phyloP scores from a whole-genome alignment of 805 yeast species.

The Metschnikowia noctiluminum region DNA sequence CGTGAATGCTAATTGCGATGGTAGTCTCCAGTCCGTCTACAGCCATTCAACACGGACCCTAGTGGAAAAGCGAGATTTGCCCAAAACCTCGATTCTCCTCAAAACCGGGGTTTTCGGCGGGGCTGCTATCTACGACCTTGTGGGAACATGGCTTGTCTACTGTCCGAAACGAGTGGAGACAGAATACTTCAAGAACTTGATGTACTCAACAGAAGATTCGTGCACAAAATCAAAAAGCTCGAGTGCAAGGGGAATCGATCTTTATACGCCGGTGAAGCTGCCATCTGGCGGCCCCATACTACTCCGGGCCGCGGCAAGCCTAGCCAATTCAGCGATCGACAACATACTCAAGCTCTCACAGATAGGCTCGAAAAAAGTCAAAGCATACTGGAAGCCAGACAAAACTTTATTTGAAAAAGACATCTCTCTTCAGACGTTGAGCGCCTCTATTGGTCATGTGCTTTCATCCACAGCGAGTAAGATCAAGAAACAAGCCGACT shows the following conservation, averaged over 20 bases:
- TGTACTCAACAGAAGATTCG: slow-evolving; percentile 17
- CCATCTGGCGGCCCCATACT: slow-evolving; percentile 43
- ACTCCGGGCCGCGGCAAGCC: slow-evolving; percentile 44
- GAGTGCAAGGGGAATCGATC: slow-evolving; percentile 1
- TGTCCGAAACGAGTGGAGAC: slow-evolving; percentile 39
- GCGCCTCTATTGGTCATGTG: slow-evolving; percentile 31
- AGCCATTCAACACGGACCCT: slow-evolving; percentile 11
- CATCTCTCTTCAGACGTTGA: slow-evolving; percentile 27
- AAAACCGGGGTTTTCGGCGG: slow-evolving; percentile 33
- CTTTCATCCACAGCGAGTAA: slow-evolving; percentile 34
- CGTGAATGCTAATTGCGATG: slow-evolving; percentile 9
- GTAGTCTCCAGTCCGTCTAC: slow-evolving; percentile 16
- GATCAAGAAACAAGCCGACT: slow-evolving; percentile 16
- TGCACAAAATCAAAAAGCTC: background rate
- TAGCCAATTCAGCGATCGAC: slow-evolving; percentile 54
- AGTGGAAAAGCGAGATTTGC: slow-evolving; percentile 2
- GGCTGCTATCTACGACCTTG: slow-evolving; percentile 46
- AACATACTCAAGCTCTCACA: slow-evolving; percentile 48
- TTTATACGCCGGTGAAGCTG: slow-evolving; percentile 44
- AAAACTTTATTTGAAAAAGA: slow-evolving; percentile 20
- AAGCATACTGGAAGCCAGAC: slow-evolving; percentile 29
- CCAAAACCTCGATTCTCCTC: slow-evolving; percentile 17
- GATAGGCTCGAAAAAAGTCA: slow-evolving; percentile 44
- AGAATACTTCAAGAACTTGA: slow-evolving; percentile 24
- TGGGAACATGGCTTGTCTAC: slow-evolving; percentile 49